phyloP scores from a whole-genome alignment of 2,329 filamentous ascomycete species.

The Claviceps sp. region DNA sequence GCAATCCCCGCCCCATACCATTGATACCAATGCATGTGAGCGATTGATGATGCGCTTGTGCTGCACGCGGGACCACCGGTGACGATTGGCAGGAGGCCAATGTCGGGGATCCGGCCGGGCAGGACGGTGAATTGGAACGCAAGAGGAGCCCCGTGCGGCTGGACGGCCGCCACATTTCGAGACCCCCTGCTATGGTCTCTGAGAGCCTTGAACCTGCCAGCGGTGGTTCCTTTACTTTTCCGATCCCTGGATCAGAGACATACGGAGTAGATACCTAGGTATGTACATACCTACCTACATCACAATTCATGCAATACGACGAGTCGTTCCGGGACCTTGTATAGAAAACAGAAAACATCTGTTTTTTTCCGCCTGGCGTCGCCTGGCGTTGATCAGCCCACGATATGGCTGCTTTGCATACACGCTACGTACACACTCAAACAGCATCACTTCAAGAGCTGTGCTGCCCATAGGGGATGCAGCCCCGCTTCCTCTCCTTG shows the following conservation, averaged over 20 bases:
- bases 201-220: too few species aligned
- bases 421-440: not conserved
- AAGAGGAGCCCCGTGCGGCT: not conserved
- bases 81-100: not conserved
- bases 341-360: too few species aligned
- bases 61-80: not conserved
- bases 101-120: too few species aligned
- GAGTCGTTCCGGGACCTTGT: too few species aligned
- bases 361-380: too few species aligned
- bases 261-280: too few species aligned
- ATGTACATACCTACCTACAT: too few species aligned
- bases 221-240: too few species aligned
- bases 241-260: too few species aligned
- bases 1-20: not conserved
- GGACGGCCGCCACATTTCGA: not conserved
- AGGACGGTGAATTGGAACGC: too few species aligned
- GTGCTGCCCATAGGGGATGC: not conserved
- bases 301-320: too few species aligned
- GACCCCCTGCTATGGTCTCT: not conserved
- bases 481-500: not conserved
- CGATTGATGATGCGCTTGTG: not conserved
- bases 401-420: not conserved
- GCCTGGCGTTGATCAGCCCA: not conserved
- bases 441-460: not conserved
- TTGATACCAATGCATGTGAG: not conserved